Conservation (phyloP, 345 rosid species). For the Dipteronia sinensis region DNA sequence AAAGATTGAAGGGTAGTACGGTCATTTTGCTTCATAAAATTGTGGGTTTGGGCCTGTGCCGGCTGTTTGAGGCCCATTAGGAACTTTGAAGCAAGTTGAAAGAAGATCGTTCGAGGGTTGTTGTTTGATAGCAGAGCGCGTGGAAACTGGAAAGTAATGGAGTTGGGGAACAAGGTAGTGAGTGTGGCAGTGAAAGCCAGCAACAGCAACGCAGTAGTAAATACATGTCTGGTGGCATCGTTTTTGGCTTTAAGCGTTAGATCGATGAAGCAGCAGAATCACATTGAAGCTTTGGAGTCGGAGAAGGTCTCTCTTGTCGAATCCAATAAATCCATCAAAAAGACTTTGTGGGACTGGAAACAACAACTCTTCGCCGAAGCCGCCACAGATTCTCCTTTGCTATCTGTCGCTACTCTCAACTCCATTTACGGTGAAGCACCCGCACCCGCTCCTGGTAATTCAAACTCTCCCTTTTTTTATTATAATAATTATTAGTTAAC, state of each 20-base stretch:
- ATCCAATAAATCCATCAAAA: slow-evolving; percentile 63
- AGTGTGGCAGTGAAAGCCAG: slow-evolving; percentile 43
- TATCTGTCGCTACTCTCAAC: slow-evolving; percentile 69
- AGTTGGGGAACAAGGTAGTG: slow-evolving; percentile 43
- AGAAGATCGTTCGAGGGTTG: neutral
- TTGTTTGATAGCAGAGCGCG: neutral
- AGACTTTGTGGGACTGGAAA: slow-evolving; percentile 82
- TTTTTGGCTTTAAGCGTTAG: slow-evolving; percentile 54
- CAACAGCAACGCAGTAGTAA: slow-evolving; percentile 59
- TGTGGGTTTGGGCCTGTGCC: no score
- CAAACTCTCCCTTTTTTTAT: neutral
- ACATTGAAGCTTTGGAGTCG: slow-evolving; percentile 55
- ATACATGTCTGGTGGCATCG: slow-evolving; percentile 53
- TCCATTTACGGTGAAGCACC: slow-evolving; percentile 76
- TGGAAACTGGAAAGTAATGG: slow-evolving; percentile 9
- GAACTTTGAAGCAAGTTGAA: neutral
- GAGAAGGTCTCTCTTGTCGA: slow-evolving; percentile 56
- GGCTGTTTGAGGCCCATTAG: neutral
- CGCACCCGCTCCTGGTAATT: slow-evolving; percentile 41
- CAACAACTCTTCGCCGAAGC: slow-evolving; percentile 88
- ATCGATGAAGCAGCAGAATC: slow-evolving; percentile 66
- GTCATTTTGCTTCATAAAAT: no score
- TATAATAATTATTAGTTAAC: neutral
- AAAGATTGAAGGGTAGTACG: no score
- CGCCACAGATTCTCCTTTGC: slow-evolving; percentile 43